Evolutionary conservation across 176 grass and related monocot genomes (phyloP), one percentile per base, ranked within the genome.

Genomic region (Avena eriantha): DNA sequence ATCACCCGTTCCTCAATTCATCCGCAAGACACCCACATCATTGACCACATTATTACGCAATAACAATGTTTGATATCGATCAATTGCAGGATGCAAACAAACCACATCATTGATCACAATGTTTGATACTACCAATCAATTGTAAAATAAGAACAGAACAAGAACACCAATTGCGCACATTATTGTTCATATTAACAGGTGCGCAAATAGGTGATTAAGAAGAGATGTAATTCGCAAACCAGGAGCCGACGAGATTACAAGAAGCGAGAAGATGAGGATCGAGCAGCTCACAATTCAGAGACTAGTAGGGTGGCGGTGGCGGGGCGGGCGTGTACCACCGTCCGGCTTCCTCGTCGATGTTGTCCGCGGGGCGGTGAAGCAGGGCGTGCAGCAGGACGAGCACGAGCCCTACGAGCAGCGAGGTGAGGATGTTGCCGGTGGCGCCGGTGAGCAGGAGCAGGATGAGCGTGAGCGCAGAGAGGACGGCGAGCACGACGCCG

Each of bases 361-460:
- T 82, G 53, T 91, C 94, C 1, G 90, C 86, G 17, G 89, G 69
- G 46, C 87, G 83, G 70, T 91, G 89, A 31, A 96, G 50, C 58
- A 88, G n/a, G 0, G 92, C 92, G 79, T 99, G 92, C 31, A 89
- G 1, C 2, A 81, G 82, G 39, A 98, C 87, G 66, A 98, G 29
- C 10, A 90, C 21, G 45, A 94, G 23, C 0, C 92, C 94, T 5
- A 96, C 55, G 47, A 94, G 83, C 36, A 96, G 82, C 22, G 90
- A 94, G 35, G 82, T 76, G 84, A 98, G 66, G 77, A 98, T 92
- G 86, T 91, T 87, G 33, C 1, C 14, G 1, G 87, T 98, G 24
- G 88, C 92, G 76, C 88, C 91, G 10, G 92, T 98, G 79, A 93
- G 86, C 18, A 95, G 93, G 29, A 93, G 93, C 39, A 92, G 55